Base-by-base conservation (phyloP, 208 protist species). In the Tetramitus jugosus region DNA sequence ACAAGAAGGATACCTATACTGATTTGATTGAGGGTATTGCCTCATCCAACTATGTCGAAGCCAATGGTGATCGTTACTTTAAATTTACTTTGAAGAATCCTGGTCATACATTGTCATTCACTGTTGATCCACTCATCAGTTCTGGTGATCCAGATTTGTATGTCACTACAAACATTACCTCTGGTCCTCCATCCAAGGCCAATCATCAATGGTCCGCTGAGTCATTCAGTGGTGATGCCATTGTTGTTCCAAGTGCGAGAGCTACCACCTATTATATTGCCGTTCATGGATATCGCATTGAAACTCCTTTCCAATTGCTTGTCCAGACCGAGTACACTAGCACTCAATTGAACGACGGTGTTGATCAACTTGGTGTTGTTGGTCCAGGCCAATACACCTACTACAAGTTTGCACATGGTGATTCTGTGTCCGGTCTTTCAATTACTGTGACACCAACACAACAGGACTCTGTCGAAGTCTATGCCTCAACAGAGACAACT, bases 241-340 rank as follows among this genome's bases (percentile, higher is more conserved):
- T 31, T 39, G 39, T 10, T 37, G 67, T 53, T 53, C 26, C 8
- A 45, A 39, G 42, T 0, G 33, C 8, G n/a, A 74, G 29, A 74
- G n/a, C 53, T 52, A 42, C 42, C 39, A 39, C n/a, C 26, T 74
- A 74, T 74, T 74, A 74, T 37, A 74, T 74, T 35, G 39, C 67
- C 7, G 42, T 74, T 46, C 10, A 33, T n/a, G 67, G 67, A 26
- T 74, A 74, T 53, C 8, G 29, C 31, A 0, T 10, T 43, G 13
- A 42, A 29, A 40, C 62, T n/a, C n/a, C n/a, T n/a, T n/a, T n/a
- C n/a, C n/a, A n/a, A n/a, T n/a, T n/a, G n/a, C n/a, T n/a, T n/a
- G n/a, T n/a, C n/a, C n/a, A n/a, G n/a, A n/a, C n/a, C n/a, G n/a
- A n/a, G n/a, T n/a, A n/a, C n/a, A 74, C 17, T 37, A 0, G n/a